Conservation (phyloP, 2,329 filamentous ascomycete genomes). For the Herpotrichia juniperi region DNA sequence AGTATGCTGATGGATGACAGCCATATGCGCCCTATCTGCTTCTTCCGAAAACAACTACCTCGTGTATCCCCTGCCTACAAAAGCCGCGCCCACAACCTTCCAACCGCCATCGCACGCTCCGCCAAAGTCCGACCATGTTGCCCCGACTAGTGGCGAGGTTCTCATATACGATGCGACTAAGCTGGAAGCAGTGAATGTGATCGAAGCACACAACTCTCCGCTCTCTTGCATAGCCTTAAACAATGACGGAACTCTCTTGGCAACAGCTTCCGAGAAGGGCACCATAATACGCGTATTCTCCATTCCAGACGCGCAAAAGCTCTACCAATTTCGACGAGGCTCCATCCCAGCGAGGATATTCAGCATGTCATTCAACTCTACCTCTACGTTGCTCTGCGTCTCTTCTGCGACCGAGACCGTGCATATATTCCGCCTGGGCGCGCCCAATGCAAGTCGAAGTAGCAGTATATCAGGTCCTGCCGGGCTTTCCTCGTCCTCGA, state of each 20-base stretch:
- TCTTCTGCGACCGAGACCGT: slow-evolving; percentile 96
- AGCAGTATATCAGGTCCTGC: slow-evolving; percentile 36
- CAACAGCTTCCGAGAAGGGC: slow-evolving; percentile 95
- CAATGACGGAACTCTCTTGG: slow-evolving; percentile 86
- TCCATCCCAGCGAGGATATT: slow-evolving; percentile 96
- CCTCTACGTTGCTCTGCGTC: slow-evolving; percentile 89
- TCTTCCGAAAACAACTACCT: slow-evolving; percentile 96
- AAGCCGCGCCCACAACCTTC: slow-evolving; percentile 59
- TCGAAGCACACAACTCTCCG: slow-evolving; percentile 92
- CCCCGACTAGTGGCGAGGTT: slow-evolving; percentile 88
- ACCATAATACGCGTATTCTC: slow-evolving; percentile 97
- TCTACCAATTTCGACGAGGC: slow-evolving; percentile 94
- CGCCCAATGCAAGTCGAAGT: slow-evolving; percentile 39
- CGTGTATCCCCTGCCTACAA: slow-evolving; percentile 84
- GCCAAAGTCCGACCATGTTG: slow-evolving; percentile 74
- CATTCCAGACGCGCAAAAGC: slow-evolving; percentile 85
- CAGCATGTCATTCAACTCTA: slow-evolving; percentile 98
- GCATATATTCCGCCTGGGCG: slow-evolving; percentile 84
- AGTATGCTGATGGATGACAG: slow-evolving; percentile 44
- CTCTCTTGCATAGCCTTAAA: slow-evolving; percentile 91
- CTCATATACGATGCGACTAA: slow-evolving; percentile 90
- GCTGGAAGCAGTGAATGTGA: slow-evolving; percentile 90
- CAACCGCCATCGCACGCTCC: slow-evolving; percentile 80
- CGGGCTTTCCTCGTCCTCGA: slow-evolving; percentile 29
- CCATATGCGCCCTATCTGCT: slow-evolving; percentile 90